Conservation (phyloP, 805 yeast species). For the Yueomyces sinensis region DNA sequence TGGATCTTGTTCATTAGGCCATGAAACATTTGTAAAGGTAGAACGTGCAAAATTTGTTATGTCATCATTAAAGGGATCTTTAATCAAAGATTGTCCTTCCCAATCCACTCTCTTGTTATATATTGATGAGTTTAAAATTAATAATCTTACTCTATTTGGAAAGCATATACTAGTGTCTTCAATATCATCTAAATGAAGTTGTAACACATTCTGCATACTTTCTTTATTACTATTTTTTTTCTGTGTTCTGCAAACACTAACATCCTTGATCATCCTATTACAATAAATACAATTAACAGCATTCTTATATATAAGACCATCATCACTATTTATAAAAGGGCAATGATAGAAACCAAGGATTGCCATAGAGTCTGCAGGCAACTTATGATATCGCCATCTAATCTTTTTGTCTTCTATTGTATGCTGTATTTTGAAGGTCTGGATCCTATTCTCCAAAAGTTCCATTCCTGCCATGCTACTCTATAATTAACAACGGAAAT, state of each 20-base stretch:
- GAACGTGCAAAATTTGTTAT: slow-evolving; percentile 7
- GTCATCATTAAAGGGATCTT: slow-evolving; percentile 8
- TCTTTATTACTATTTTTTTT: slow-evolving; percentile 11
- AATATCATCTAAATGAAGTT: slow-evolving; percentile 7
- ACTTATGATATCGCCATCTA: slow-evolving; percentile 21
- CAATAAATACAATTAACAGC: slow-evolving; percentile 17
- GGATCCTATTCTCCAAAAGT: slow-evolving; percentile 7
- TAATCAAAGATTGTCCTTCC: slow-evolving; percentile 7
- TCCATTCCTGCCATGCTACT: too few relatives aligned
- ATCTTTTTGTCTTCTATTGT: slow-evolving; percentile 9
- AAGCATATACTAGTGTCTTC: slow-evolving; percentile 5
- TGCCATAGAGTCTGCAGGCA: slow-evolving; percentile 17
- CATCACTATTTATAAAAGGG: slow-evolving; percentile 8
- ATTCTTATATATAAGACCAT: slow-evolving; percentile 8
- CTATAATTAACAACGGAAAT: too few relatives aligned
- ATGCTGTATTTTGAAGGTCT: neutral
- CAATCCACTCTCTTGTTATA: neutral
- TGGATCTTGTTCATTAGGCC: slow-evolving; percentile 12
- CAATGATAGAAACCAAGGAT: slow-evolving; percentile 16
- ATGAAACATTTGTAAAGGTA: slow-evolving; percentile 9
- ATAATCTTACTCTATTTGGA: slow-evolving; percentile 7
- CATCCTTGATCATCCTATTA: slow-evolving; percentile 7
- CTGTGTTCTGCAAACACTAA: slow-evolving; percentile 16
- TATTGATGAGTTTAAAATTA: slow-evolving; percentile 15
- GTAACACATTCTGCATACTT: slow-evolving; percentile 15